Evolutionary conservation across 106 monocot species (phyloP), one percentile per base, ranked within the genome.

Genomic region (Agapanthus africanus): DNA sequence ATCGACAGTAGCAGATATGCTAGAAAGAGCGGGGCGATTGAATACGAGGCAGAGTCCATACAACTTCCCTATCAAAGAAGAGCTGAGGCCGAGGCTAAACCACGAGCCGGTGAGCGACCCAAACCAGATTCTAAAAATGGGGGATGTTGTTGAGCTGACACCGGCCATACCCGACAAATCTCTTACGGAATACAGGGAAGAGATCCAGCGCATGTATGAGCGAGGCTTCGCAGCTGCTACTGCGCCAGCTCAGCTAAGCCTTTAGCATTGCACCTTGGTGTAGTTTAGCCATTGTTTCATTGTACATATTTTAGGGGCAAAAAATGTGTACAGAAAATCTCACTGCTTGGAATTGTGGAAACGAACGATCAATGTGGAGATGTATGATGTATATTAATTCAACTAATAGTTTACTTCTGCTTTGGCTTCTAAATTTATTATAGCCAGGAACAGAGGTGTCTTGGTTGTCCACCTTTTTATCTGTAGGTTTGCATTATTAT

Each of bases 201-300:
- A 99, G 71, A 90, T 99, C 64, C 83, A 88, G 77, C 93, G 93
- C 2, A 99, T 99, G 93, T 99, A 99, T 56, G 76, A 99, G 31
- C 57, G 70, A 7, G 93, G 81, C 11, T 68, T 80, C 7, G n/a
- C n/a, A n/a, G 44, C 80, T 19, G 69, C 79, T 27, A 72, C 90
- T 6, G 38, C 64, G 66, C 61, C 74, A 27, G 26, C 19, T n/a
- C 19, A 67, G 4, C 25, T 69, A 23, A 54, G 72, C 15, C 36
- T 9, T n/a, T 1, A 4, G 11, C 33, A 34, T 37, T 38, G 7
- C 36, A 52, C 26, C 51, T 4, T 46, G 38, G 22, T 65, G 31
- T 42, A 73, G 44, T 37, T 71, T 21, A 54, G 47, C 40, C 37
- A 73, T 80, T 75, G 66, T 75, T 74, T 70, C 28, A 37, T 74